A percentile compares a stretch with the other conserved stretches of the same genome.
These are phyloP conservation scores for Citrus reticulata DNA, from an alignment of 345 rosid species.

Conservation along the genomic window DNA sequence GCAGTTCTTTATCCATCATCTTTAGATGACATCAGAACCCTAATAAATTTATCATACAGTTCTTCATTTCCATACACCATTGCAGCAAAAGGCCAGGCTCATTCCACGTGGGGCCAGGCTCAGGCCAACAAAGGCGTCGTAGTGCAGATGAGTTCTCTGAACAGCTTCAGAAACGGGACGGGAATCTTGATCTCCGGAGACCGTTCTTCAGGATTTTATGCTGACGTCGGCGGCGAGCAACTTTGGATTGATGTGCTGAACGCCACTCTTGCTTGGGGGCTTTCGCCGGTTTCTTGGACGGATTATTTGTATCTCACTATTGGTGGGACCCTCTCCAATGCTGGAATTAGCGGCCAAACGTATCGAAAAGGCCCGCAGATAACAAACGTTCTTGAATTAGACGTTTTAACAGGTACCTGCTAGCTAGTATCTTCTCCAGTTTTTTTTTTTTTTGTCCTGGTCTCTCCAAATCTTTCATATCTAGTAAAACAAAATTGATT, in stretches of 20 bases:
- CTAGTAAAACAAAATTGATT: too few species aligned
- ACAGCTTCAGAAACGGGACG: background rate
- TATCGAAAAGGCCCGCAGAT: conserved; percentile 51
- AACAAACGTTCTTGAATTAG: conserved; percentile 49
- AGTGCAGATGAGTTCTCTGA: conserved; percentile 36
- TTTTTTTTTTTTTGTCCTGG: too few species aligned
- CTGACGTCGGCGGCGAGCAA: conserved; percentile 44
- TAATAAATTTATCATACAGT: conserved; percentile 27
- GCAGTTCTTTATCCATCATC: conserved; percentile 40
- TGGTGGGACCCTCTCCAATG: conserved; percentile 57
- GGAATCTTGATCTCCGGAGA: background rate
- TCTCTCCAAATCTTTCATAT: too few species aligned
- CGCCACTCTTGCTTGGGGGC: conserved; percentile 13
- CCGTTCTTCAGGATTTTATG: conserved; percentile 15
- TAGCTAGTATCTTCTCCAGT: too few species aligned
- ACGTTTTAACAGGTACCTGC: conserved; percentile 42
- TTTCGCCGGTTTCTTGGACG: conserved; percentile 21
- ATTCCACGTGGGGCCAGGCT: conserved; percentile 45
- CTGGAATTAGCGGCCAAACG: conserved; percentile 52
- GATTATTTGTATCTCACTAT: conserved; percentile 46
- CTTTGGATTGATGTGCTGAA: conserved; percentile 47
- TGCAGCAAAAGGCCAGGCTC: conserved; percentile 44
- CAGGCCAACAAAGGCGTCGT: conserved; percentile 39
- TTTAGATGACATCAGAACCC: conserved; percentile 24
- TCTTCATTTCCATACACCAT: conserved; percentile 18